phyloP scores from a whole-genome alignment of 2,329 filamentous ascomycete genomes.

The Paecilomyces formosus region DNA sequence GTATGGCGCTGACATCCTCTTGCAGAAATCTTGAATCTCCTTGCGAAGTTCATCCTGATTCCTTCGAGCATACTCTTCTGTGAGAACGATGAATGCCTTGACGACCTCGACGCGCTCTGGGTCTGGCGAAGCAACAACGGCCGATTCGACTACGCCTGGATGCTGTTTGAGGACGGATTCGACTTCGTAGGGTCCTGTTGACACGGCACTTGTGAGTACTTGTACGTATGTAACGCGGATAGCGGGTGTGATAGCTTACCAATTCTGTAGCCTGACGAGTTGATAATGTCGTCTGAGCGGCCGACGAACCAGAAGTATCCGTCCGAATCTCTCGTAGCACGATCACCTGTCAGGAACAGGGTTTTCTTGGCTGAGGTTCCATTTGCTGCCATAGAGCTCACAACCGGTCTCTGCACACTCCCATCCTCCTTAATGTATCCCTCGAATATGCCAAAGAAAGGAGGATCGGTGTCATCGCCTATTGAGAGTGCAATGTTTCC shows the following conservation, averaged over 20 bases:
- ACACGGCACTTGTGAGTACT: not conserved
- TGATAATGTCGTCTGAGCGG: constrained; percentile 32
- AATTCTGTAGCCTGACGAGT: constrained; percentile 33
- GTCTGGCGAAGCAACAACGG: constrained; percentile 34
- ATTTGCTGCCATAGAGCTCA: not conserved
- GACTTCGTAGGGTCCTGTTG: constrained; percentile 33
- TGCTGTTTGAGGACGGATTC: constrained; percentile 36
- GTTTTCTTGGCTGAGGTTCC: not conserved
- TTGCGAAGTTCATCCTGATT: constrained; percentile 15
- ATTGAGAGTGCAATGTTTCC: not conserved
- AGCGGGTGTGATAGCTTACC: not conserved
- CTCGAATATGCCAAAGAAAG: not conserved
- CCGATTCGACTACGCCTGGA: constrained; percentile 31
- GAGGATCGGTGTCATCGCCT: not conserved
- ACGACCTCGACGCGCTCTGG: constrained; percentile 30
- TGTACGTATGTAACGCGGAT: not conserved
- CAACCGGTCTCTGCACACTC: not conserved
- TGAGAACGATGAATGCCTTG: constrained; percentile 35
- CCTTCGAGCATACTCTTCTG: constrained; percentile 11
- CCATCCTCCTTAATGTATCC: not conserved
- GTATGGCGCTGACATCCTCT: constrained; percentile 33
- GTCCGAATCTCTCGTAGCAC: constrained; percentile 22
- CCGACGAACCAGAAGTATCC: constrained; percentile 32
- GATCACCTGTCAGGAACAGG: constrained; percentile 33
- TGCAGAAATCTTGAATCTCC: constrained; percentile 35